Evolutionary conservation across 352 stramenopile species (phyloP), one percentile per base, ranked within the genome.

Genomic region (Globisporangium recalcitrans): DNA sequence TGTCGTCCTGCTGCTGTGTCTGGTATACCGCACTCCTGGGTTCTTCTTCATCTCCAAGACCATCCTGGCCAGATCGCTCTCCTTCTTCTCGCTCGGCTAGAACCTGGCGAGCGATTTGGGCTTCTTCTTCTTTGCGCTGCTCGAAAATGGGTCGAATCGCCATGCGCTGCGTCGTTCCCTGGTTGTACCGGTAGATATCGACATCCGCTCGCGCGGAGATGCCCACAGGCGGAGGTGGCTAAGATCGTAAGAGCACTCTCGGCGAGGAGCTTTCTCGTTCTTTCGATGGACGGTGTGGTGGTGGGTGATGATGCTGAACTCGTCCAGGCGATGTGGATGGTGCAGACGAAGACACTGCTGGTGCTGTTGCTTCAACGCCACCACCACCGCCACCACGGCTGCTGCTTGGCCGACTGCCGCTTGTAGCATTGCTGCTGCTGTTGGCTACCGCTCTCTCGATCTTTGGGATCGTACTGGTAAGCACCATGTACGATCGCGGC

Each of bases 101-200:
- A 14, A 78, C 58, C 13, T 68, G 40, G 26, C 70, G 49, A 0
- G 64, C 55, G 13, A 72, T 29, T 16, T 73, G 61, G 31, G 71
- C 69, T 60, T 82, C 74, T 16, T 73, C 72, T 11, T 77, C 77
- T 34, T 71, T 74, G 1, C 77, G 72, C 49, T 88, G 70, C 65
- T 88, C 77, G 27, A 91, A 90, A 38, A 93, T 52, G 9, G 84
- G 84, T 4, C 80, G 74, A n/a, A 93, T 88, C 21, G 73, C 63
- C 74, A 93, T 85, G 34, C 82, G 73, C 52, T 84, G 78, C 56
- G 74, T 74, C 0, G 67, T 68, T 24, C 60, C 56, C 38, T 91
- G 79, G 26, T 57, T 86, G 48, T 89, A 91, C 22, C 79, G 64
- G 42, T 82, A 89, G 21, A 91, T 78, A 49, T 86, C 73, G 29